phyloP scores from a whole-genome alignment of 805 yeast genomes.

The Metschnikowia lachancei region DNA sequence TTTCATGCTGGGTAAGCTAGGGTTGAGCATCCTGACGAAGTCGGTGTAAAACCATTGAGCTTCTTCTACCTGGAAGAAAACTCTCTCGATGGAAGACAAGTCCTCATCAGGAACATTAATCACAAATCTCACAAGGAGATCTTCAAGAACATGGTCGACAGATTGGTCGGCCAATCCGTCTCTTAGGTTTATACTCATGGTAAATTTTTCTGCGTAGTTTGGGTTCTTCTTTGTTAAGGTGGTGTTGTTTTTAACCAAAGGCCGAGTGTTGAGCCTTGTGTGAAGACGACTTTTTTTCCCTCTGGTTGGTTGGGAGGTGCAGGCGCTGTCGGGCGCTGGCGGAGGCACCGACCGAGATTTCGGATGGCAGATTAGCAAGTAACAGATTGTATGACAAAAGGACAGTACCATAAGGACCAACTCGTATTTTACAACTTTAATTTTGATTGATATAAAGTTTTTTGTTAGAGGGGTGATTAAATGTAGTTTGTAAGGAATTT shows the following conservation, averaged over 20 bases:
- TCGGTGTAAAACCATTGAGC: conserved; percentile 98
- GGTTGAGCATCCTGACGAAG: conserved; percentile 69
- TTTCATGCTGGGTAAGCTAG: conserved; percentile 70
- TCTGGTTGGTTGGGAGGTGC: conserved; percentile 4
- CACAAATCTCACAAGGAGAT: conserved; percentile 82
- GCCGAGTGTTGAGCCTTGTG: neutral
- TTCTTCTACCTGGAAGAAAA: conserved; percentile 92
- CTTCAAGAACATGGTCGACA: conserved; percentile 74
- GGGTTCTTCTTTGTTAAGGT: neutral
- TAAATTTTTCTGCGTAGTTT: conserved; percentile 1
- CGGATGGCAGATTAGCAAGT: neutral
- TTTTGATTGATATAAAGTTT: no score
- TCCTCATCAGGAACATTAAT: conserved; percentile 92
- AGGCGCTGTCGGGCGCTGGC: conserved; percentile 1
- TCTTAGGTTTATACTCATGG: conserved; percentile 59
- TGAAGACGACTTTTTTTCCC: conserved; percentile 6
- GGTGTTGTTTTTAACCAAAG: neutral
- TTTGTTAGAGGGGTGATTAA: no score
- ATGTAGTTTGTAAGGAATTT: no score
- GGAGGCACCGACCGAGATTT: neutral
- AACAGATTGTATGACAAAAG: neutral
- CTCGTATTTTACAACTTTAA: no score
- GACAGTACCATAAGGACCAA: neutral
- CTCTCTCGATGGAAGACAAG: conserved; percentile 71
- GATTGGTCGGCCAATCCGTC: conserved; percentile 60